phyloP scores from a whole-genome alignment of 164 flowering plant genomes.

The Warburgia ugandensis region DNA sequence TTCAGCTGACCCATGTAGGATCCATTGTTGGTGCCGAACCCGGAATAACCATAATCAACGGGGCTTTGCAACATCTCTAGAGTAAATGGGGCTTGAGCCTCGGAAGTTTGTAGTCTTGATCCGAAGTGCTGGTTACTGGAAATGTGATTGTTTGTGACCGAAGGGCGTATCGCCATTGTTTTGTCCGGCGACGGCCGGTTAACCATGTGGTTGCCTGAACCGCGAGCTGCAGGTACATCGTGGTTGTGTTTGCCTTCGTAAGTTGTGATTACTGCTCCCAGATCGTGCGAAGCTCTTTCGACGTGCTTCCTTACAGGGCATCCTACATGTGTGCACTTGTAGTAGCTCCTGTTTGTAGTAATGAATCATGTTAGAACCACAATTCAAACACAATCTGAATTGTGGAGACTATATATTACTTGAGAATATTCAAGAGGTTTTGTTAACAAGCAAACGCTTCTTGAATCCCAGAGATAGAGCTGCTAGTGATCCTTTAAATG shows the following conservation, averaged over 20 bases:
- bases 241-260: constrained; percentile 96
- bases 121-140: constrained; percentile 21
- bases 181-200: constrained; percentile 20
- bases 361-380: no score
- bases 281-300: constrained; percentile 75
- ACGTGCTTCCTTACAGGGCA: constrained; percentile 87
- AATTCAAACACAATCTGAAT: no score
- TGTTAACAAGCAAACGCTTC: no score
- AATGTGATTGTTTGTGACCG: constrained; percentile 10
- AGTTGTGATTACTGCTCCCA: constrained; percentile 75
- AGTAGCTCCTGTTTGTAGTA: constrained; percentile 68
- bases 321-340: constrained; percentile 64
- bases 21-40: constrained; percentile 3
- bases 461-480: no score
- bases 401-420: no score
- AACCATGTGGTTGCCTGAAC: constrained; percentile 25
- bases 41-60: constrained; percentile 16
- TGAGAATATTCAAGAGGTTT: no score
- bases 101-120: constrained; percentile 9
- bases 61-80: constrained; percentile 33
- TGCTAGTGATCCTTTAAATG: no score
- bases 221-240: constrained; percentile 85
- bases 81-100: constrained; percentile 29
- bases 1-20: constrained; percentile 4
- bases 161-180: constrained; percentile 37